A percentile compares a stretch with the other conserved stretches of the same genome.
These are phyloP conservation scores for Apiosordaria backusii DNA, from an alignment of 495 filamentous ascomycete species.

Conservation along the genomic window DNA sequence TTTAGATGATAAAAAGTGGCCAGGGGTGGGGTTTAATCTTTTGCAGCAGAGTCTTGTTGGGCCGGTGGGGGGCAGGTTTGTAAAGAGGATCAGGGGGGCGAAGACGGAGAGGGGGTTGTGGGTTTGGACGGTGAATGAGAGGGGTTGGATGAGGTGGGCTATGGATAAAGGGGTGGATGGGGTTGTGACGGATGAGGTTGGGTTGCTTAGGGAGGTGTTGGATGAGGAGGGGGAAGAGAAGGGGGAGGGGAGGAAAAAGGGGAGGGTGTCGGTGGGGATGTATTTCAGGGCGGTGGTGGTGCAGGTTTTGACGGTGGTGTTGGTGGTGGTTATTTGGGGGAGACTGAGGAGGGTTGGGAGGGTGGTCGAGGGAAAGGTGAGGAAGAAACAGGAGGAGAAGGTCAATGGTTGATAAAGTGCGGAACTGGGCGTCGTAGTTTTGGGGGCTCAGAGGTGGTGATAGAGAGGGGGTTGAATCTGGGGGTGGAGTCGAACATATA, in stretches of 20 bases:
- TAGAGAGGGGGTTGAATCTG: neutral
- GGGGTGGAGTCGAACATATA: neutral
- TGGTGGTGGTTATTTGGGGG: slow-evolving; percentile 20
- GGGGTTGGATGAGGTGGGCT: slow-evolving; percentile 69
- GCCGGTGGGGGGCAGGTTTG: slow-evolving; percentile 59
- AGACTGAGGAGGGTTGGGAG: slow-evolving; percentile 12
- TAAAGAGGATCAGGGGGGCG: slow-evolving; percentile 51
- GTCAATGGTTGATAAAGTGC: slow-evolving; percentile 1
- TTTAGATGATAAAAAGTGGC: slow-evolving; percentile 41
- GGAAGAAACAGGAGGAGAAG: neutral
- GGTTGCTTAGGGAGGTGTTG: slow-evolving; percentile 43
- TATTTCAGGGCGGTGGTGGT: slow-evolving; percentile 21
- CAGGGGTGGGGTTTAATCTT: slow-evolving; percentile 71
- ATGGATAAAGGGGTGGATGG: slow-evolving; percentile 48
- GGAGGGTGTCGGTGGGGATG: slow-evolving; percentile 10
- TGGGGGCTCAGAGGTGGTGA: neutral
- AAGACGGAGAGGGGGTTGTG: slow-evolving; percentile 56
- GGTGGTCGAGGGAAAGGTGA: neutral
- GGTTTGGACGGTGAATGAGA: slow-evolving; percentile 83
- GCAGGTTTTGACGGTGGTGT: slow-evolving; percentile 18
- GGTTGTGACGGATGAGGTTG: slow-evolving; percentile 57
- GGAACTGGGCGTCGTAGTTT: neutral
- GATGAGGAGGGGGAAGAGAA: slow-evolving; percentile 20
- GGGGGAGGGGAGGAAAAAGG: neutral
- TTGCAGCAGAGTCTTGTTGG: slow-evolving; percentile 61